Percentiles rank a stretch among this genome's conserved stretches.
phyloP scores from a whole-genome alignment of 345 rosid species.

The Eucalyptus virginea region DNA sequence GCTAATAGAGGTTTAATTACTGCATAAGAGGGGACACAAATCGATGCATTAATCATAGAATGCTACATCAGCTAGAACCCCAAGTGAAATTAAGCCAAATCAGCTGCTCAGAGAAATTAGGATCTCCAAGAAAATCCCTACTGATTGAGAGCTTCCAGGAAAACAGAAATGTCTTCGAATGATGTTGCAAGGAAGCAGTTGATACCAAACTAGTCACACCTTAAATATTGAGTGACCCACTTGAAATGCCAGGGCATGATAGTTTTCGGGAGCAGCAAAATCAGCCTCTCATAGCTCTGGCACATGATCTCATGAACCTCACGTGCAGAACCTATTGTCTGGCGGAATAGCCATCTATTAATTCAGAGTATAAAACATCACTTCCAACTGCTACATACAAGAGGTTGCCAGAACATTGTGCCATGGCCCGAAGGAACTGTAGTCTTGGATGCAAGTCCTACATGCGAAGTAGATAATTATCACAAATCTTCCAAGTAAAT shows the following conservation, averaged over 20 bases:
- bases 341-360: neutral
- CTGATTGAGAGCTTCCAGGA: neutral
- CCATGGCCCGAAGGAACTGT: neutral
- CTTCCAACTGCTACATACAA: neutral
- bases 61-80: neutral
- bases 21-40: neutral
- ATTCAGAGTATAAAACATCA: neutral
- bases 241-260: neutral
- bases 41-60: neutral
- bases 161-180: neutral
- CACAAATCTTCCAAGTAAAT: constrained; percentile 66
- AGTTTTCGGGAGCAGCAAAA: neutral
- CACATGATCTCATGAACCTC: neutral
- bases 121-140: neutral
- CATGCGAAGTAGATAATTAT: neutral
- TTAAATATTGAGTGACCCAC: neutral
- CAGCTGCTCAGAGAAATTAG: neutral
- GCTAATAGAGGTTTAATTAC: neutral
- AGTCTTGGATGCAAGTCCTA: neutral
- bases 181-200: neutral
- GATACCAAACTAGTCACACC: neutral
- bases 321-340: neutral
- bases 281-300: neutral
- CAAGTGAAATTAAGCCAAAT: neutral
- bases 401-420: neutral